Conservation (phyloP, 1,284 basidiomycete species). For the Amylostereum areolatum region DNA sequence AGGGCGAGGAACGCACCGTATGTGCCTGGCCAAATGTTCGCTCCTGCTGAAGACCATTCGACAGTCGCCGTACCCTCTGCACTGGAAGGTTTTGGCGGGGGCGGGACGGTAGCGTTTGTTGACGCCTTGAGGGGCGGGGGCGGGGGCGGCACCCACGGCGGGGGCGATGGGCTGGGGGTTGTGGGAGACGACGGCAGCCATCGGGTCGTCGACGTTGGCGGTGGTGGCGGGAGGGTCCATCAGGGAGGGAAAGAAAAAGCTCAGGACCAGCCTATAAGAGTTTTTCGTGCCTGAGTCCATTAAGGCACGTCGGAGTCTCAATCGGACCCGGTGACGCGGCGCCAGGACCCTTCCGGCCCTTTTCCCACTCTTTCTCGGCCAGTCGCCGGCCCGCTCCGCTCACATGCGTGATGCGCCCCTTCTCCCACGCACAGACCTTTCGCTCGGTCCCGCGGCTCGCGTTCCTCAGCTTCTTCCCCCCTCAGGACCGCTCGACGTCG, state of each 20-base stretch:
- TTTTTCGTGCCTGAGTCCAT: not conserved
- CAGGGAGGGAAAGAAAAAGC: not conserved
- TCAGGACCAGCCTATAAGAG: not conserved
- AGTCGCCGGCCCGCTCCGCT: too few relatives aligned
- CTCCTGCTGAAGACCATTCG: conserved; percentile 94
- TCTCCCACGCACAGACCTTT: too few relatives aligned
- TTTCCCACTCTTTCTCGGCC: too few relatives aligned
- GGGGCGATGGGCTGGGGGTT: not conserved
- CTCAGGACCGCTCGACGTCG: too few relatives aligned
- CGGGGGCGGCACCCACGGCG: not conserved
- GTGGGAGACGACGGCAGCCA: too few relatives aligned
- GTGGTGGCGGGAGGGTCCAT: too few relatives aligned
- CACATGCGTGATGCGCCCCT: too few relatives aligned
- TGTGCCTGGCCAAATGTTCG: conserved; percentile 93
- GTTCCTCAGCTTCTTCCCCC: too few relatives aligned
- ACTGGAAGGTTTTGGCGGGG: conserved; percentile 90
- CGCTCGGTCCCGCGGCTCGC: too few relatives aligned
- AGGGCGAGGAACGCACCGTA: conserved; percentile 53
- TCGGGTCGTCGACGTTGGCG: too few relatives aligned
- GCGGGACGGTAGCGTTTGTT: conserved; percentile 69
- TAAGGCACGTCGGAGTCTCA: not conserved
- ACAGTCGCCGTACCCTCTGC: conserved; percentile 91
- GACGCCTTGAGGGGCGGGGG: conserved; percentile 17
- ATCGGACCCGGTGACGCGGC: not conserved
- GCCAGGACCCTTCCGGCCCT: not conserved